phyloP scores from a whole-genome alignment of 192 early-diverging fungal species.

The Linnemannia schmuckeri region DNA sequence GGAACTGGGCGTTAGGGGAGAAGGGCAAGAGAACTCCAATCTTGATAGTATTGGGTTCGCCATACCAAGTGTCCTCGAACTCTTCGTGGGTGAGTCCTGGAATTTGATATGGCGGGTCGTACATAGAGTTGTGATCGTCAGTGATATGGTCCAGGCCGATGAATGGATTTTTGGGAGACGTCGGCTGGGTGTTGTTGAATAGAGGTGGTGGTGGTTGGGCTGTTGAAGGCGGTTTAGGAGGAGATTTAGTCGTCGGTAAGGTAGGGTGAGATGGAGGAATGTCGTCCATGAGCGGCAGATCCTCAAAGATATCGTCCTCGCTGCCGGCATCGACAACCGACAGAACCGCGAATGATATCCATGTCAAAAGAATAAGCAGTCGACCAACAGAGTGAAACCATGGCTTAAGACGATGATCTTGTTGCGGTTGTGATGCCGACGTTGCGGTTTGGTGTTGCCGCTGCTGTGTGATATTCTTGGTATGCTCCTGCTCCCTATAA shows the following conservation, averaged over 20 bases:
- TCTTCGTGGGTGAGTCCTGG: conserved; percentile 39
- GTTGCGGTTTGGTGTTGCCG: neutral
- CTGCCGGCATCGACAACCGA: neutral
- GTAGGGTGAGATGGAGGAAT: neutral
- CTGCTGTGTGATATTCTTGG: neutral
- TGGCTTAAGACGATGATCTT: neutral
- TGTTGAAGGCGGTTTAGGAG: no score
- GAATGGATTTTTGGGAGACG: neutral
- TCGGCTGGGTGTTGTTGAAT: neutral
- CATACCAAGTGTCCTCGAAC: conserved; percentile 28
- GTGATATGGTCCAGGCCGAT: neutral
- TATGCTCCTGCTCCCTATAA: neutral
- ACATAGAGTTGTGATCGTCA: neutral
- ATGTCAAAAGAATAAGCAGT: neutral
- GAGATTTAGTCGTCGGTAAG: neutral
- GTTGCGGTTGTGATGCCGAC: neutral
- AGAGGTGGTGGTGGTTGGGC: neutral
- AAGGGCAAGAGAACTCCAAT: conserved; percentile 43
- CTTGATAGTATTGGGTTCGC: conserved; percentile 27
- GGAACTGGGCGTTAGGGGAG: neutral
- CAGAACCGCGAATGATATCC: neutral
- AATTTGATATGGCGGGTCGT: conserved; percentile 25
- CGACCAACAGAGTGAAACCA: neutral
- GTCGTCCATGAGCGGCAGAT: neutral
- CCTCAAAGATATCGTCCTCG: neutral